A percentile compares a stretch with the other conserved stretches of the same genome.
Evolutionary conservation across 768 basidiomycete species (phyloP).

Genomic region (Pulveroboletus frians): DNA sequence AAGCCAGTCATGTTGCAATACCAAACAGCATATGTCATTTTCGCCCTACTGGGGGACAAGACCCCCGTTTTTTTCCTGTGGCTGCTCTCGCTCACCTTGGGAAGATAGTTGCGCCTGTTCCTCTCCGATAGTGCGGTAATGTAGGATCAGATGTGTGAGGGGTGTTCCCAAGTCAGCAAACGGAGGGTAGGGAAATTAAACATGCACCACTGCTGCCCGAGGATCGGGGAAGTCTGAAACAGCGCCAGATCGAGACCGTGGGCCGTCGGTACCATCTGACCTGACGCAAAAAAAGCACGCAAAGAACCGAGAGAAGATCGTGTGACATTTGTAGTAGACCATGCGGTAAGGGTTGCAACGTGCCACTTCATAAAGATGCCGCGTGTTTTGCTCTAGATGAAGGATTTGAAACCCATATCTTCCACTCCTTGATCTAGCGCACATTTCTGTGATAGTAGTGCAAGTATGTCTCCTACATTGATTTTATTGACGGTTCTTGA

Average conservation of each 20-base stretch:
- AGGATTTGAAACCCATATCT: neutral
- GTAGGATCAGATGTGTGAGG: neutral
- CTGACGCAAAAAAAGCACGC: neutral
- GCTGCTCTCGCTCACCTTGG: neutral
- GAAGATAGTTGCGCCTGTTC: neutral
- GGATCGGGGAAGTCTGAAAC: neutral
- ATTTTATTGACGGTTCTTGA: neutral
- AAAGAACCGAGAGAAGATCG: slow-evolving; percentile 1
- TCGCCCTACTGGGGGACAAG: neutral
- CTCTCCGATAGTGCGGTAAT: neutral
- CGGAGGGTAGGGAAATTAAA: neutral
- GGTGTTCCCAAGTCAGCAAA: neutral
- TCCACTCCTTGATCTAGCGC: neutral
- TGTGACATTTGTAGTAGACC: slow-evolving; percentile 7
- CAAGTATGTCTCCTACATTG: neutral
- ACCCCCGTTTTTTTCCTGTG: neutral
- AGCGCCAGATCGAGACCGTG: neutral
- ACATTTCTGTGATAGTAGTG: neutral
- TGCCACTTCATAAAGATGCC: neutral
- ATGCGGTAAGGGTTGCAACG: slow-evolving; percentile 5
- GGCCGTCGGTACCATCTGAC: neutral
- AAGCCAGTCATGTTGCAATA: neutral
- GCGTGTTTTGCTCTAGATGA: neutral
- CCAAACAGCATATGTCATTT: neutral
- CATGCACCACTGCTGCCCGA: slow-evolving; percentile 3